phyloP scores from a whole-genome alignment of 2,329 filamentous ascomycete species.

The Dothidotthia symphoricarpi region DNA sequence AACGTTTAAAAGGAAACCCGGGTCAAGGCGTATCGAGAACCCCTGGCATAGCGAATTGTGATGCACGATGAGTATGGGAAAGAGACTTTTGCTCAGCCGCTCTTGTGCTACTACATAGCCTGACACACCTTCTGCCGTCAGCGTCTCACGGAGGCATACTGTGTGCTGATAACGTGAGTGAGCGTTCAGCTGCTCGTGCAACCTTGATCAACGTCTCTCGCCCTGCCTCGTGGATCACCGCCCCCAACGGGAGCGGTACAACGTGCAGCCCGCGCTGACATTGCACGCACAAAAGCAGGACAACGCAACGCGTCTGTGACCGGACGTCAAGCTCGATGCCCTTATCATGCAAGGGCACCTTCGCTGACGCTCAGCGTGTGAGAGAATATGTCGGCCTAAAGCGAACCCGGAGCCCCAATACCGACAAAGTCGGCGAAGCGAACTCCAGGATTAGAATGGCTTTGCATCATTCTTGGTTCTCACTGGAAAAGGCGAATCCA shows the following conservation, averaged over 20 bases:
- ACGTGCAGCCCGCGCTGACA: too few species aligned
- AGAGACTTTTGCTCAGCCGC: slow-evolving; percentile 19
- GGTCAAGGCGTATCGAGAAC: too few species aligned
- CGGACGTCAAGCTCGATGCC: too few species aligned
- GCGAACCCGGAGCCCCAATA: slow-evolving; percentile 42
- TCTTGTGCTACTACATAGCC: background rate
- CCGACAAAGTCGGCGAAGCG: slow-evolving; percentile 34
- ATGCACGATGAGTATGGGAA: too few species aligned
- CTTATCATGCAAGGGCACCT: too few species aligned
- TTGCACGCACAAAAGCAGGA: too few species aligned
- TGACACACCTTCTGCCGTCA: slow-evolving; percentile 7
- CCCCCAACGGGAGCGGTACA: too few species aligned
- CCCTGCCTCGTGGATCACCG: too few species aligned
- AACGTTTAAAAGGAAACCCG: too few species aligned
- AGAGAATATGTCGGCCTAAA: slow-evolving; percentile 40
- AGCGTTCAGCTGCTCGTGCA: slow-evolving; percentile 14
- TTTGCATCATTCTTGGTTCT: slow-evolving; percentile 39
- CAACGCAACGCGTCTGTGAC: too few species aligned
- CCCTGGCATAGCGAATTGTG: too few species aligned
- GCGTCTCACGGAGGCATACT: too few species aligned
- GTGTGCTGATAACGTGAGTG: slow-evolving; percentile 4
- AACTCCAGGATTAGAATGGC: slow-evolving; percentile 45
- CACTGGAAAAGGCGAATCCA: slow-evolving; percentile 33
- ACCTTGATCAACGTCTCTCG: background rate
- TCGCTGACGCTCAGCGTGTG: background rate